Evolutionary conservation across 352 stramenopile species (phyloP).

Genomic region (Pythium sukuiense): DNA sequence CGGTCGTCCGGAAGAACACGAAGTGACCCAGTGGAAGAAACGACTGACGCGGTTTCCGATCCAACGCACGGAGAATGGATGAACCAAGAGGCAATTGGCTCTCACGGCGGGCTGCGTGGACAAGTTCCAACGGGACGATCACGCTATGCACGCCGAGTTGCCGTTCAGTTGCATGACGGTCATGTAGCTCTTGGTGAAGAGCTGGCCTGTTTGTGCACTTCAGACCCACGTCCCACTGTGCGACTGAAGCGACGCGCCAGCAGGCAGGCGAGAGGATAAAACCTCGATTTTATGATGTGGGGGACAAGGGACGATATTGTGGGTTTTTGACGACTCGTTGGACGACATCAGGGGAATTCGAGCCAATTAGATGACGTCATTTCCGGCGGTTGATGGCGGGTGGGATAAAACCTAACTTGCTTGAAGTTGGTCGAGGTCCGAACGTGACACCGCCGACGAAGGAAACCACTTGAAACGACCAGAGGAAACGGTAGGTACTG

Average conservation of each 20-base stretch:
- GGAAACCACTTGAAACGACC: slow-evolving; percentile 36
- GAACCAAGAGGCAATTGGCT: not conserved
- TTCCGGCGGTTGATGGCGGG: not conserved
- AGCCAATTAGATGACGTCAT: slow-evolving; percentile 8
- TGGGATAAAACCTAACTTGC: slow-evolving; percentile 22
- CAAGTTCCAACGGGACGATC: slow-evolving; percentile 29
- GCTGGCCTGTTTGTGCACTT: slow-evolving; percentile 6
- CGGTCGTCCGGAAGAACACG: not conserved
- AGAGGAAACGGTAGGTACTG: slow-evolving; percentile 8
- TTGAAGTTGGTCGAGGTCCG: slow-evolving; percentile 60
- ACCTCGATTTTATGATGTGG: slow-evolving; percentile 6
- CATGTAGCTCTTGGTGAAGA: not conserved
- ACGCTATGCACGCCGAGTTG: not conserved
- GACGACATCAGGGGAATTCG: not conserved
- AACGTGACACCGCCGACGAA: slow-evolving; percentile 62
- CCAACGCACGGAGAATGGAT: not conserved
- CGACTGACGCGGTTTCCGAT: slow-evolving; percentile 1
- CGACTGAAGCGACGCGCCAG: slow-evolving; percentile 19
- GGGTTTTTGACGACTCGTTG: not conserved
- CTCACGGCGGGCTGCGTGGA: slow-evolving; percentile 17
- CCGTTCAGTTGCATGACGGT: not conserved
- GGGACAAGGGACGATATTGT: not conserved
- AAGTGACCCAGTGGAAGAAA: not conserved
- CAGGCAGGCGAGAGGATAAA: slow-evolving; percentile 13
- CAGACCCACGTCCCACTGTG: slow-evolving; percentile 4